These are phyloP conservation scores for Aspergillus cejpii DNA, from an alignment of 2,329 filamentous ascomycete genomes.

Conservation along the genomic window DNA sequence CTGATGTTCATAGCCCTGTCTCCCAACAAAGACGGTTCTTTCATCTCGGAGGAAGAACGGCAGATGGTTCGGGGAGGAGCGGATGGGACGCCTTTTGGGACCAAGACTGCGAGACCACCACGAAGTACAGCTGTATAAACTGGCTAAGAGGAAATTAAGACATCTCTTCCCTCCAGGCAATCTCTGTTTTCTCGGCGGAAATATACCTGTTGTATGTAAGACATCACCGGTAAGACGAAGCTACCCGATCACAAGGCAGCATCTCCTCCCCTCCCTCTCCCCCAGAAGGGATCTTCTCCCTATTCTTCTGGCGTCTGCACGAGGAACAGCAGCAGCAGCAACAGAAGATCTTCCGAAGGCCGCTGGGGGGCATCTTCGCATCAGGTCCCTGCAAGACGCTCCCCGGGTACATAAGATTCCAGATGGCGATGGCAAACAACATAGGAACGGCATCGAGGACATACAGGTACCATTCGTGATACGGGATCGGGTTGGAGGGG, in stretches of 20 bases:
- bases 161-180: too few relatives aligned
- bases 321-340: background rate
- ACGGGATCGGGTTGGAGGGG: slow-evolving; percentile 34
- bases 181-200: background rate
- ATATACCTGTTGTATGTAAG: background rate
- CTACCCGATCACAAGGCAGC: background rate
- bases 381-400: slow-evolving; percentile 26
- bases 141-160: too few relatives aligned
- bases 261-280: background rate
- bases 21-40: background rate
- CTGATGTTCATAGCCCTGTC: background rate
- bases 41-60: background rate
- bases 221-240: background rate
- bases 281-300: background rate
- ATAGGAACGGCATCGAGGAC: slow-evolving; percentile 39
- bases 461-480: slow-evolving; percentile 35
- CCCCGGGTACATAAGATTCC: slow-evolving; percentile 38
- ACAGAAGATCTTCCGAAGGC: slow-evolving; percentile 9
- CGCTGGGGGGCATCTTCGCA: slow-evolving; percentile 23
- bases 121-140: background rate
- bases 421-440: slow-evolving; percentile 31
- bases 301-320: background rate
- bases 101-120: background rate
- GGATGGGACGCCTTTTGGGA: background rate
- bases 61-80: background rate